Evolutionary conservation across 805 yeast species (phyloP), one percentile per base, ranked within the genome.

Genomic region (Sungouiozyma intestinalis): DNA sequence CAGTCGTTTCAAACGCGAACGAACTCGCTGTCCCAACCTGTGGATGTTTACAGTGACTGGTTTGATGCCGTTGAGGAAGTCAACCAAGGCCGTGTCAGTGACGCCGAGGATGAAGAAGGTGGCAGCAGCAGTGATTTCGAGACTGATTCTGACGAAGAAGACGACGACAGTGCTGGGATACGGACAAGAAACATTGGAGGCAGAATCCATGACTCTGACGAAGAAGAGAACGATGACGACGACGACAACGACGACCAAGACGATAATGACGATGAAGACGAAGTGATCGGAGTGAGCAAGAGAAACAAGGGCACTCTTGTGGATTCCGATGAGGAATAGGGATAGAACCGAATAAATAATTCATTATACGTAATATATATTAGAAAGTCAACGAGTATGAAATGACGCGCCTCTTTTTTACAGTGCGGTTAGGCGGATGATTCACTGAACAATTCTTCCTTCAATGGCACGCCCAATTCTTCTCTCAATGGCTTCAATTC

Each of bases 11-110:
- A 88, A 61, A 77, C 94, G 3, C 77, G 87, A 38, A 85, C 88
- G 51, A 85, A 85, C 60, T 76, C 67, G 1, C 51, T 69, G 14
- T 77, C 86, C 14, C 95, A 85, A 44, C 95, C 98, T 0, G 87
- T 90, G 35, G 98, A 90, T 64, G 83, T 90, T 14, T 90, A 90
- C 59, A 81, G 94, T 39, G 97, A 90, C 61, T 90, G 98, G 98
- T 86, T 86, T 41, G 98, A 90, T 68, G 97, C 97, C 40, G 92
- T 90, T 0, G 85, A 82, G 50, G 85, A 81, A 37, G 73, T 68
- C 16, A 68, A 69, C 46, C 62, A 62, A 36, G 66, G 65, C 8
- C 59, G 57, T 32, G 59, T 53, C 18, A 62, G 65, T 41, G 64
- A 55, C 11, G 52, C 51, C 4, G 64, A 55, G 13, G 64, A 52